A percentile compares a stretch with the other conserved stretches of the same genome.
These are phyloP conservation scores for Aspergillus steynii DNA, from an alignment of 495 filamentous ascomycete species.

Conservation along the genomic window DNA sequence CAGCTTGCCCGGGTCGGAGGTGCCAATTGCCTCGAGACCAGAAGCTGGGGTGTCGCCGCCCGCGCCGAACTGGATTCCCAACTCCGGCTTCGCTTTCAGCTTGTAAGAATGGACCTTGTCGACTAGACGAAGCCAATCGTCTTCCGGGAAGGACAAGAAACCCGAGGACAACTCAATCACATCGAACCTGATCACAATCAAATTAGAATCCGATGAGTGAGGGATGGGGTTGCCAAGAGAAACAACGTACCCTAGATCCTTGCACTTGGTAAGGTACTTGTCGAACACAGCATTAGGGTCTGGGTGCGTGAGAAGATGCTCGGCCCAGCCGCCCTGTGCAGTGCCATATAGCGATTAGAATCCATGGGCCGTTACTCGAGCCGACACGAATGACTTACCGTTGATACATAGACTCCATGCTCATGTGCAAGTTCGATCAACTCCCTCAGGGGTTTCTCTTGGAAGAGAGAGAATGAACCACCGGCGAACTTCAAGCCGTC, in stretches of 20 bases:
- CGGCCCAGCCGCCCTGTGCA: conserved; percentile 53
- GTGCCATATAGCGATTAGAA: not conserved
- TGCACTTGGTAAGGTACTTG: conserved; percentile 53
- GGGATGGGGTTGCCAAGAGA: not conserved
- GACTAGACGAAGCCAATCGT: conserved; percentile 59
- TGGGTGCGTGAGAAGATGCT: conserved; percentile 54
- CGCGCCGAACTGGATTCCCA: conserved; percentile 62
- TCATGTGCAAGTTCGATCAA: conserved; percentile 55
- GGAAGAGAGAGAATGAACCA: conserved; percentile 52
- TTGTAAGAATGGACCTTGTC: conserved; percentile 53
- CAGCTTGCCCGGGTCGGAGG: conserved; percentile 53
- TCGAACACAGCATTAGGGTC: conserved; percentile 47
- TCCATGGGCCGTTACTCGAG: not conserved
- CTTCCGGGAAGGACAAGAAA: conserved; percentile 54
- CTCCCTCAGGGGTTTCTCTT: conserved; percentile 47
- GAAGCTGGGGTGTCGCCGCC: conserved; percentile 55
- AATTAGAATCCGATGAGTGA: not conserved
- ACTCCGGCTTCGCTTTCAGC: conserved; percentile 57
- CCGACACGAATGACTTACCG: conserved; percentile 27
- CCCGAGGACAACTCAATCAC: conserved; percentile 56
- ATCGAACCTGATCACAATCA: conserved; percentile 43
- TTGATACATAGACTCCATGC: conserved; percentile 55
- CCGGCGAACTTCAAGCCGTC: conserved; percentile 61
- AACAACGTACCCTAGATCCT: conserved; percentile 42
- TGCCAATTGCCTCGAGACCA: conserved; percentile 50